phyloP scores from a whole-genome alignment of 306 rosid genomes.

The Macrotyloma uniflorum region DNA sequence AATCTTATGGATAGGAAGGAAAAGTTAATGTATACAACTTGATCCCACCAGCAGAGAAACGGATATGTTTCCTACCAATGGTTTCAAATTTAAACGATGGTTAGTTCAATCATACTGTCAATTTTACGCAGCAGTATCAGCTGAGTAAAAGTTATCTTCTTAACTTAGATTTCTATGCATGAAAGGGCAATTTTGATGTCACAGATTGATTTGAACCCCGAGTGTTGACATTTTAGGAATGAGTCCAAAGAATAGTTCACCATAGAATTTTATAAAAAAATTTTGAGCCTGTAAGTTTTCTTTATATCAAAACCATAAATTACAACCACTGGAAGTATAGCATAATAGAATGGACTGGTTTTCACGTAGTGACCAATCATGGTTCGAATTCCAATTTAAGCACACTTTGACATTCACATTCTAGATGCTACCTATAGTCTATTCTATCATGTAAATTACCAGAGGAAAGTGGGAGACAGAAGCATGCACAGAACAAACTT shows the following conservation, averaged over 20 bases:
- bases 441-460: constrained; percentile 10
- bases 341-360: neutral
- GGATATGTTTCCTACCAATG: constrained; percentile 3
- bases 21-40: neutral
- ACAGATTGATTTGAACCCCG: neutral
- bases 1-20: neutral
- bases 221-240: constrained; percentile 40
- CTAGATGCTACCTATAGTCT: neutral
- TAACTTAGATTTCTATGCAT: neutral
- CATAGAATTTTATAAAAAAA: constrained; percentile 25
- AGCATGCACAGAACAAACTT: constrained; percentile 16
- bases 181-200: constrained; percentile 29
- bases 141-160: neutral
- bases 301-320: constrained; percentile 11
- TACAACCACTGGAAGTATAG: neutral
- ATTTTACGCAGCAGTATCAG: neutral
- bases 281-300: constrained; percentile 9
- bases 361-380: neutral
- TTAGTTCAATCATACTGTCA: constrained; percentile 15
- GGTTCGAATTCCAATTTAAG: neutral
- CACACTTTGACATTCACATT: neutral
- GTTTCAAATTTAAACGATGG: constrained; percentile 5
- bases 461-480: neutral
- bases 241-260: constrained; percentile 41
- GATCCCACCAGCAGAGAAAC: neutral